phyloP scores from a whole-genome alignment of 495 filamentous ascomycete species.

The Neurospora tetrasperma region DNA sequence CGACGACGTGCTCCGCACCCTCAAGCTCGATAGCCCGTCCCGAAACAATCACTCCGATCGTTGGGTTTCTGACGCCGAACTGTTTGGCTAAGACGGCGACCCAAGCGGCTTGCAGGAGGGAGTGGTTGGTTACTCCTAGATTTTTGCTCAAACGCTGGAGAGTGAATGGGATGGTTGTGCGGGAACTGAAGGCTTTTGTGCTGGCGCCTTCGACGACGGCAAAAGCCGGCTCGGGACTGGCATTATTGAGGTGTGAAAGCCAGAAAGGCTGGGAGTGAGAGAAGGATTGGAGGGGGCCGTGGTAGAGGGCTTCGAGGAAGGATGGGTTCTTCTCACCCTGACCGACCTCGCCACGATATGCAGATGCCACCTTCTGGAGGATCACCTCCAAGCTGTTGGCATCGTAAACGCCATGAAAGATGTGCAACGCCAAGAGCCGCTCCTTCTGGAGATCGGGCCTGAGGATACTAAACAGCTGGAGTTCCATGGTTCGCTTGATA shows the following conservation, averaged over 20 bases:
- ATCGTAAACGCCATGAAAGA: slow-evolving; percentile 87
- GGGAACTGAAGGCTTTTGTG: slow-evolving; percentile 5
- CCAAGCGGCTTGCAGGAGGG: slow-evolving; percentile 65
- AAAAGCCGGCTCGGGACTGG: slow-evolving; percentile 22
- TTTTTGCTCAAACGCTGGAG: slow-evolving; percentile 38
- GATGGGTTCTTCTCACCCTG: slow-evolving; percentile 18
- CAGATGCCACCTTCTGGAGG: slow-evolving; percentile 42
- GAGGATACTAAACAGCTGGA: slow-evolving; percentile 27
- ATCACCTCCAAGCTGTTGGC: slow-evolving; percentile 65
- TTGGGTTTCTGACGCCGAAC: slow-evolving; percentile 16
- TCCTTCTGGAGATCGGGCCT: slow-evolving; percentile 23
- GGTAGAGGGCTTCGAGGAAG: slow-evolving; percentile 42
- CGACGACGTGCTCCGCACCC: slow-evolving; percentile 58
- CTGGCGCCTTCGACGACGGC: slow-evolving; percentile 1
- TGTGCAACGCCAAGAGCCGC: slow-evolving; percentile 44
- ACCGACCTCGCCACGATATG: slow-evolving; percentile 23
- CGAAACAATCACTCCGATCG: slow-evolving; percentile 59
- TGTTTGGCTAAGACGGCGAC: slow-evolving; percentile 40
- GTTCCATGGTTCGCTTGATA: slow-evolving; percentile 16
- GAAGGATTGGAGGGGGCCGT: slow-evolving; percentile 48
- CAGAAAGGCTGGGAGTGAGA: slow-evolving; percentile 56
- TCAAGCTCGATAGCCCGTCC: slow-evolving; percentile 58
- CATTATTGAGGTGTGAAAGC: slow-evolving; percentile 42
- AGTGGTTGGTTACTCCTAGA: slow-evolving; percentile 64
- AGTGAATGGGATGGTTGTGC: slow-evolving; percentile 17